Base-by-base conservation (phyloP, 805 yeast species). In the Kockiozyma suomiensis region DNA sequence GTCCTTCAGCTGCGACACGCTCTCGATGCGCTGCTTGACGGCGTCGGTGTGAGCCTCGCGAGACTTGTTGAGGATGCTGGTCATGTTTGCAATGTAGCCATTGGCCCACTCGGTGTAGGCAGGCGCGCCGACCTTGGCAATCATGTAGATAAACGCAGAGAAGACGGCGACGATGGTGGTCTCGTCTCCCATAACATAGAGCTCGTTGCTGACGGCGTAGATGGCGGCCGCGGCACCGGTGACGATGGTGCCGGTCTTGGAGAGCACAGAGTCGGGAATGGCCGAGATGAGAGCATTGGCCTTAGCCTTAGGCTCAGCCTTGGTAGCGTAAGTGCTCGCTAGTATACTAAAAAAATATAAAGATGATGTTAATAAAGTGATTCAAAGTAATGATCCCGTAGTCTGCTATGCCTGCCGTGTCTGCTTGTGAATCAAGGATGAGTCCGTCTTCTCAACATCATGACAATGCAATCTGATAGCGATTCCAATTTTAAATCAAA, bases 231-330 rank as follows among this genome's bases (percentile, higher is more conserved):
- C 97, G 63, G 97, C 85, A 64, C 93, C 84, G 56, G 99, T 92
- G 72, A 97, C 97, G 72, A 94, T 81, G 73, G 92, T 83, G 74
- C 97, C 97, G 65, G 97, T 90, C 85, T 94, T 94, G 68, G 97
- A 84, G 69, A 93, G 76, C 70, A 84, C 80, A 72, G 85, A 84
- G 85, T 84, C 87, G 76, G 99, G 99, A 69, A 94, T 79, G 66
- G 97, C 90, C 73, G 88, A 92, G 71, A 93, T 85, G 77, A 93
- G 85, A 54, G 97, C 85, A 73, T 83, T 78, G 61, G 99, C 99
- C 83, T 90, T 90, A 70, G 86, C 82, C 81, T 90, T 87, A 77
- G 97, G 97, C 72, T 92, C 97, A 50, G 74, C 66, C 68, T 71
- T 69, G 51, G 76, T 66, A 65, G 76, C 70, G 68, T 72, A 71